A percentile compares a stretch with the other conserved stretches of the same genome.
Conservation (phyloP, 768 basidiomycete species). For the Naematelia encephala region DNA sequence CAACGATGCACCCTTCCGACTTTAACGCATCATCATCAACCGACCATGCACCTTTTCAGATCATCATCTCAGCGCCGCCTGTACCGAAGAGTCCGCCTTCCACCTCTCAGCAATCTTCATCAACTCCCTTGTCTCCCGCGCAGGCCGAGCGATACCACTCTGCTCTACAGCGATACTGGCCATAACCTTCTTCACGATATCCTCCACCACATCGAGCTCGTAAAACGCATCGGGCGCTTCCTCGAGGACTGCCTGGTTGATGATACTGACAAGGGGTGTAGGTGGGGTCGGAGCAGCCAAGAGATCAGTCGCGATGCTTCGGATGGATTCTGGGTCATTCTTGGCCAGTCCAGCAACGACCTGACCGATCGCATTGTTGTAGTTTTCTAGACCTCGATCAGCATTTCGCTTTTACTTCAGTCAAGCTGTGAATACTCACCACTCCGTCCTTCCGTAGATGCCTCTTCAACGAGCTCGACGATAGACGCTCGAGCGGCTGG, state of each 20-base stretch:
- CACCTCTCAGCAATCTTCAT: conserved; percentile 52
- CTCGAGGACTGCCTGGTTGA: conserved; percentile 50
- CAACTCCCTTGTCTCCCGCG: conserved; percentile 60
- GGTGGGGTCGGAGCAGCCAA: conserved; percentile 68
- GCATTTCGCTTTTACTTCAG: background rate
- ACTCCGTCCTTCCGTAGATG: conserved; percentile 55
- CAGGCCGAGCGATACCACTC: conserved; percentile 70
- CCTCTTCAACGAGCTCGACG: conserved; percentile 70
- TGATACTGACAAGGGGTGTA: conserved; percentile 53
- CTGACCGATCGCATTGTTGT: conserved; percentile 62
- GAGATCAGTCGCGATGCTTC: conserved; percentile 66
- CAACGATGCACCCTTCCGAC: background rate
- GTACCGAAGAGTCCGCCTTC: conserved; percentile 48
- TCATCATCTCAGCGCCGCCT: conserved; percentile 30
- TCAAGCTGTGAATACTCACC: conserved; percentile 20
- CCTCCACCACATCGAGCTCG: conserved; percentile 60
- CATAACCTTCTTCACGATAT: conserved; percentile 68
- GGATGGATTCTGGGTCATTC: conserved; percentile 62
- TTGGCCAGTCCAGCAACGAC: conserved; percentile 63
- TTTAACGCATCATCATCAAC: background rate
- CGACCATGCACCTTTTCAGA: no score
- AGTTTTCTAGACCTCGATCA: conserved; percentile 59
- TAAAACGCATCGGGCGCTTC: conserved; percentile 62
- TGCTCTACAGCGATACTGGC: conserved; percentile 68
- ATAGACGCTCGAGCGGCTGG: conserved; percentile 70